Base-by-base conservation (phyloP, 371 early-diverging fungal species). In the Lichtheimia hyalospora region DNA sequence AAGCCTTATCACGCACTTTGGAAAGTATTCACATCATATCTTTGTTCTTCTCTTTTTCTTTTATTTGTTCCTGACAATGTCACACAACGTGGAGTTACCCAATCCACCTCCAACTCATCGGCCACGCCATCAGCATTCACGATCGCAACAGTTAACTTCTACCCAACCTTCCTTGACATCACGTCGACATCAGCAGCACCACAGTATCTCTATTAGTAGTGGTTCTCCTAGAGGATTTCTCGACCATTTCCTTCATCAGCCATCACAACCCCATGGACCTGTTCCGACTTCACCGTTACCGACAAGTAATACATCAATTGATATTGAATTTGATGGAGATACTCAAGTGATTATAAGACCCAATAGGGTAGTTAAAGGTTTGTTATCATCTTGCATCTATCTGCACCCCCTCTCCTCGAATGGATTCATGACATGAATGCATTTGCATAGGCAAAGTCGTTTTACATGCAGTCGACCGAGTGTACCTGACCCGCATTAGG, bases 311-410 rank as follows among this genome's bases (percentile, higher is more conserved):
- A 4, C 43, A 25, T 56, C 57, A 8, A 28, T 56, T 48, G 57
- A 46, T 34, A 67, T 76, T 20, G 71, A 73, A 25, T 74, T 77
- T 60, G 78, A 77, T 59, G 74, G 71, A 13, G 74, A 68, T 10
- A 65, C 61, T 18, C 74, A 77, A 57, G 66, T 73, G 50, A 27
- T 56, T 14, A 73, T 77, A 23, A 54, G 77, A 52, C 77, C 78
- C 6, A 78, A 78, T 55, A 57, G 75, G 28, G 64, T 70, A 15
- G 64, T 78, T 15, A 61, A 75, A 57, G 78, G 78, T 68, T 62
- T 10, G 15, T 55, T 27, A 51, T 44, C 24, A 8, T 56, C 39
- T n/a, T 24, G 14, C 15, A 21, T 49, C 10, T 14, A 5, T 5
- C 2, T 13, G 6, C 8, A 23, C 10, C 10, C 8, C 3, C 48